Base-by-base conservation (phyloP, 2,329 filamentous ascomycete genomes). In the Colletotrichum truncatum region DNA sequence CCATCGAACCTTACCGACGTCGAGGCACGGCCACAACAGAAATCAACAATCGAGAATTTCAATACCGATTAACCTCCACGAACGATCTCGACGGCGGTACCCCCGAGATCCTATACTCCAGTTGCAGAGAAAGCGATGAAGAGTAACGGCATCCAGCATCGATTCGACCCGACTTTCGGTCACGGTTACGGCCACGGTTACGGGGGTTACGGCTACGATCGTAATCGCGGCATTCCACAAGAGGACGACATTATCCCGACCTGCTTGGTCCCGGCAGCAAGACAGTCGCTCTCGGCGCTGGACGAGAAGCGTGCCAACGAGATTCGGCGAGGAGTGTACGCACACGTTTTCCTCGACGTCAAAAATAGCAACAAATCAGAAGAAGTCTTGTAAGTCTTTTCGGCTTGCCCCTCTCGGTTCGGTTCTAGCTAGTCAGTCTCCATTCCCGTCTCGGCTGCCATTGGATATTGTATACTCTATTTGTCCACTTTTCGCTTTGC, bases 341-440 rank as follows among this genome's bases (percentile, higher is more conserved):
- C 67, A 34, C 59, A 66, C 43, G 63, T 64, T 45, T 66, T 66
- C 32, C 51, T 64, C 36, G 63, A 66, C 28, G 59, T 67, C 67
- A 70, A 70, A 65, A 67, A 66, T 60, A 65, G 61, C 59, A 60
- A 53, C 49, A 69, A 68, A 67, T 67, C 71, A 54, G 64, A 58
- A n/a, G 69, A 58, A n/a, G 69, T 69, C 26, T 67, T 66, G 72
- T 72, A 63, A 73, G 70, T 67, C 63, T 12, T 56, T 28, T 28
- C 28, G 49, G 38, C 59, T 30, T 46, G 32, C 60, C 32, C 55
- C 54, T 49, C 32, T 58, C 14, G 30, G 14, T n/a, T 16, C 7
- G 11, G 39, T 56, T 21, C 53, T 34, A 30, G 7, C 39, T 38
- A 36, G 48, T 48, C 28, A 25, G 28, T 36, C 4, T 38, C 26